Conservation (phyloP, 768 basidiomycete species). For the Pleurotus djamor region DNA sequence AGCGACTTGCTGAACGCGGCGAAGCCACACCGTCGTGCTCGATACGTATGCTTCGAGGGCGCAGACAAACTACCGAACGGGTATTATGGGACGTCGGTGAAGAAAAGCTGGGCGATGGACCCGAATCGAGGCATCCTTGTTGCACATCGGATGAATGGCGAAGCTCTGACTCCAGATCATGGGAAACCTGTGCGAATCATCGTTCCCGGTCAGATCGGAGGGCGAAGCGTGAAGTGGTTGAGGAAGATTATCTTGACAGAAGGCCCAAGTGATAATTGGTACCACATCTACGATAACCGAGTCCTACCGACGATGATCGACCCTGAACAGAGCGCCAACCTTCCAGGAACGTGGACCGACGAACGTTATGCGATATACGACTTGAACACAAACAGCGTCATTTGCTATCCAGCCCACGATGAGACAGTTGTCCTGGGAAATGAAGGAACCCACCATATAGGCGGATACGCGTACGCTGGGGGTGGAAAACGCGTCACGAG, state of each 20-base stretch:
- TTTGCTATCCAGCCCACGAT: constrained; percentile 53
- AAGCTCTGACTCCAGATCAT: constrained; percentile 59
- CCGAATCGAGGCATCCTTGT: constrained; percentile 49
- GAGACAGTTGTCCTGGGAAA: constrained; percentile 29
- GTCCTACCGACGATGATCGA: constrained; percentile 51
- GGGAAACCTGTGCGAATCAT: constrained; percentile 65
- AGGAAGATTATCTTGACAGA: constrained; percentile 48
- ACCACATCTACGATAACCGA: constrained; percentile 48
- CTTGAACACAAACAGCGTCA: constrained; percentile 58
- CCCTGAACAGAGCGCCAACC: constrained; percentile 49
- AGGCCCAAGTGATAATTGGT: constrained; percentile 46
- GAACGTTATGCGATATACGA: constrained; percentile 40
- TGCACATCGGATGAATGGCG: constrained; percentile 50
- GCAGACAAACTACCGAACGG: constrained; percentile 56
- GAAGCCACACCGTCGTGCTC: constrained; percentile 31
- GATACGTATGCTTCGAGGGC: constrained; percentile 61
- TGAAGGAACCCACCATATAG: constrained; percentile 31
- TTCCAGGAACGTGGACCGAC: constrained; percentile 56
- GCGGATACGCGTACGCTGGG: constrained; percentile 63
- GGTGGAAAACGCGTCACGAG: constrained; percentile 57
- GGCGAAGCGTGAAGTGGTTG: constrained; percentile 61
- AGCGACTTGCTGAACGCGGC: constrained; percentile 50
- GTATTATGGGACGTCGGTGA: constrained; percentile 54
- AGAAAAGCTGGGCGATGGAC: constrained; percentile 42
- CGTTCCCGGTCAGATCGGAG: constrained; percentile 63